phyloP scores from a whole-genome alignment of 768 basidiomycete species.

The Calocybe indica region DNA sequence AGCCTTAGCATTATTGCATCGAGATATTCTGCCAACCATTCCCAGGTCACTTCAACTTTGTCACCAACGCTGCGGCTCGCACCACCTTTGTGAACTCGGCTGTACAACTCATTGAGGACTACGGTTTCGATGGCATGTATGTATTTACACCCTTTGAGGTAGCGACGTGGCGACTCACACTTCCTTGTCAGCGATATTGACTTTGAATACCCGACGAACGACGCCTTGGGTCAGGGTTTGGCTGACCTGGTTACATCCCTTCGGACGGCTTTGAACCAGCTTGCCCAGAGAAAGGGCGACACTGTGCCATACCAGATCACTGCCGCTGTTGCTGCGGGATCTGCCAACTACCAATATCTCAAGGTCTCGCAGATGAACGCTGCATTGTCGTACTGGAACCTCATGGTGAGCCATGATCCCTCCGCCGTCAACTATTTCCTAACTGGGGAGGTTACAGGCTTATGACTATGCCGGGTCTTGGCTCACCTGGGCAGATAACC shows the following conservation, averaged over 20 bases:
- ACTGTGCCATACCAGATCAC: slow-evolving; percentile 53
- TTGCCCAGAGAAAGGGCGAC: slow-evolving; percentile 58
- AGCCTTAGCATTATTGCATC: neutral
- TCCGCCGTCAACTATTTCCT: neutral
- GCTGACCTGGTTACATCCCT: slow-evolving; percentile 58
- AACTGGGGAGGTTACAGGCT: slow-evolving; percentile 30
- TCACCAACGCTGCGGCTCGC: slow-evolving; percentile 43
- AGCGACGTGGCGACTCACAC: slow-evolving; percentile 1
- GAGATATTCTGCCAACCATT: neutral
- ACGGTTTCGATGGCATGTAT: slow-evolving; percentile 77
- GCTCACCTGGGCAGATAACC: slow-evolving; percentile 49
- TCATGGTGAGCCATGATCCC: slow-evolving; percentile 50
- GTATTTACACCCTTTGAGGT: slow-evolving; percentile 11
- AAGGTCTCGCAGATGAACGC: slow-evolving; percentile 58
- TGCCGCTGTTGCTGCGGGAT: slow-evolving; percentile 60
- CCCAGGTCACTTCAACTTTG: slow-evolving; percentile 59
- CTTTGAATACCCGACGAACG: slow-evolving; percentile 67
- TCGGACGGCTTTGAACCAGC: slow-evolving; percentile 54
- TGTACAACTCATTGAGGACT: slow-evolving; percentile 61
- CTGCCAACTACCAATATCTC: slow-evolving; percentile 50
- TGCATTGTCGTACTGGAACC: slow-evolving; percentile 71
- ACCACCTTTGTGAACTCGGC: slow-evolving; percentile 56
- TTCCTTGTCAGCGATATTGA: slow-evolving; percentile 53
- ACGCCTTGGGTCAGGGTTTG: slow-evolving; percentile 58
- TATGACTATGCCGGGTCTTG: slow-evolving; percentile 80